Evolutionary conservation across 495 filamentous ascomycete genomes (phyloP).

Genomic region (Penicillium salamii): DNA sequence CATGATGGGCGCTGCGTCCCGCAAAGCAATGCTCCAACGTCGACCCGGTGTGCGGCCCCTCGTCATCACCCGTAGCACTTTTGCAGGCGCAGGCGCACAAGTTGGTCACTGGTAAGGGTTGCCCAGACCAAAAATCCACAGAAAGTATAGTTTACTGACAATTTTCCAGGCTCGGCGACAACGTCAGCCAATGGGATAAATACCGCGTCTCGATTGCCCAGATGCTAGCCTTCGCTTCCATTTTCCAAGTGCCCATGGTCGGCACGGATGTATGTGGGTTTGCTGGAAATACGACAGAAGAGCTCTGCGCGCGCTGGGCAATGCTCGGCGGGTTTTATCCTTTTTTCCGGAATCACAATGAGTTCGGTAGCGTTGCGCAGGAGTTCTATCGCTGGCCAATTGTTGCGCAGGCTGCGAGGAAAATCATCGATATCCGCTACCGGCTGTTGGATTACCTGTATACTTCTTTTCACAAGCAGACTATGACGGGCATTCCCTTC

Average conservation of each 20-base stretch:
- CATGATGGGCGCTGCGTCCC: slow-evolving; percentile 74
- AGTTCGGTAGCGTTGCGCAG: slow-evolving; percentile 50
- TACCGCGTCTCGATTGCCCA: slow-evolving; percentile 68
- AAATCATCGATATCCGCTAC: slow-evolving; percentile 75
- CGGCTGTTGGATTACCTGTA: slow-evolving; percentile 77
- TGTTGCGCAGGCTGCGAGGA: slow-evolving; percentile 62
- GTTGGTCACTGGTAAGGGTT: slow-evolving; percentile 71
- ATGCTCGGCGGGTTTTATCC: slow-evolving; percentile 76
- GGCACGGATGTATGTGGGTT: slow-evolving; percentile 84
- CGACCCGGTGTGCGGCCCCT: slow-evolving; percentile 67
- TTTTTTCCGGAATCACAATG: slow-evolving; percentile 83
- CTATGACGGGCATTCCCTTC: slow-evolving; percentile 59
- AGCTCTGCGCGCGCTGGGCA: slow-evolving; percentile 82
- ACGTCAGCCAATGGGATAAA: slow-evolving; percentile 67
- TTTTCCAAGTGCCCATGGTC: slow-evolving; percentile 86
- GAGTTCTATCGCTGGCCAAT: slow-evolving; percentile 75
- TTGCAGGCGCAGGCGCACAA: slow-evolving; percentile 71
- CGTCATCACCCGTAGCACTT: slow-evolving; percentile 82
- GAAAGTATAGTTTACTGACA: too few relatives aligned
- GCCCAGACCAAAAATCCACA: too few relatives aligned
- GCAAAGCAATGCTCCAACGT: slow-evolving; percentile 65
- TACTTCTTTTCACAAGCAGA: slow-evolving; percentile 64
- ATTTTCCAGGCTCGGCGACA: slow-evolving; percentile 65
- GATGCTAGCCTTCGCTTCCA: slow-evolving; percentile 69
- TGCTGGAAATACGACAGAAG: slow-evolving; percentile 65